Evolutionary conservation across 345 rosid genomes (phyloP).

Genomic region (Anastatica hierochuntica): DNA sequence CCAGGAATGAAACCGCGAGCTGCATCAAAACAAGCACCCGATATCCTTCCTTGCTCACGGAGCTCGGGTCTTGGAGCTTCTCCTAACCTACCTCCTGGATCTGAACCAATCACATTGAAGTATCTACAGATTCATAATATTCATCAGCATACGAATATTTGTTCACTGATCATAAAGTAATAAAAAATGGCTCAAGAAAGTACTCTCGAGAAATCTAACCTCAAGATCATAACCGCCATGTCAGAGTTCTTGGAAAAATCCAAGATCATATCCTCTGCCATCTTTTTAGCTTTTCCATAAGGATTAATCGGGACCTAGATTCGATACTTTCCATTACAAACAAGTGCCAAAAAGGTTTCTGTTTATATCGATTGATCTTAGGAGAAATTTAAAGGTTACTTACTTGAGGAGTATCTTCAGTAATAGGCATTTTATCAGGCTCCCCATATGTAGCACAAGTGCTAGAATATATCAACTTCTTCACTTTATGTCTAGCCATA

Average conservation of each 20-base stretch:
- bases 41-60: slow-evolving; percentile 94
- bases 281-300: slow-evolving; percentile 97
- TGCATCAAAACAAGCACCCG: slow-evolving; percentile 98
- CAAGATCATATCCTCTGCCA: slow-evolving; percentile 94
- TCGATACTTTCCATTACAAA: neutral
- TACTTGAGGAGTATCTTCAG: slow-evolving; percentile 90
- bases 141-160: neutral
- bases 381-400: too few relatives aligned
- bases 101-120: slow-evolving; percentile 98
- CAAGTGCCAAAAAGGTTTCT: too few relatives aligned
- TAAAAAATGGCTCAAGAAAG: neutral
- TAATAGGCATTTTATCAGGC: slow-evolving; percentile 95
- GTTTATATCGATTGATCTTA: too few relatives aligned
- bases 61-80: slow-evolving; percentile 97
- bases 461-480: slow-evolving; percentile 84
- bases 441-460: slow-evolving; percentile 99
- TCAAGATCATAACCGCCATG: slow-evolving; percentile 91
- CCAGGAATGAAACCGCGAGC: slow-evolving; percentile 86
- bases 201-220: slow-evolving; percentile 42
- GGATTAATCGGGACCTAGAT: slow-evolving; percentile 82
- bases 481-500: slow-evolving; percentile 75
- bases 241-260: slow-evolving; percentile 84
- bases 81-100: slow-evolving; percentile 89
- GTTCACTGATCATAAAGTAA: neutral
- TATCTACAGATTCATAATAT: slow-evolving; percentile 41